Conservation (phyloP, 371 early-diverging fungal genomes). For the Blastocladiella emersonii region DNA sequence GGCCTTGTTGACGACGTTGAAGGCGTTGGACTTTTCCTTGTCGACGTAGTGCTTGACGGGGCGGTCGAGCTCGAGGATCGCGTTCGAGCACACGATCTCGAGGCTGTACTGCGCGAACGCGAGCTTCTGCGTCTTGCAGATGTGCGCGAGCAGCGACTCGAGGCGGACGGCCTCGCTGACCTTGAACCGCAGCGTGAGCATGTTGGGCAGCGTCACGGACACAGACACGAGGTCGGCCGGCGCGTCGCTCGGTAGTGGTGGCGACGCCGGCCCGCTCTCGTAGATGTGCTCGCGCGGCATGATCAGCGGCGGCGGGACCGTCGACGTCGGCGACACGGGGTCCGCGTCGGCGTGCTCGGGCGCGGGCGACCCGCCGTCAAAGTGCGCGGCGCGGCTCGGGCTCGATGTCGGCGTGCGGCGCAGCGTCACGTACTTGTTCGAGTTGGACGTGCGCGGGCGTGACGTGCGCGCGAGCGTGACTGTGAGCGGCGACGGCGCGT, state of each 20-base stretch:
- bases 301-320: background rate
- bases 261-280: background rate
- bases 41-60: background rate
- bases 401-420: background rate
- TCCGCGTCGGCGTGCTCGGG: no score
- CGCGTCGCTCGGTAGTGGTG: background rate
- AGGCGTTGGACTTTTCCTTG: background rate
- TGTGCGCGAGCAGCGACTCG: background rate
- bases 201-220: background rate
- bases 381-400: background rate
- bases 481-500: no score
- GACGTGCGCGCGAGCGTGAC: background rate
- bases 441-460: background rate
- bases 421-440: background rate
- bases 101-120: background rate
- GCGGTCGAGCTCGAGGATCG: conserved; percentile 1
- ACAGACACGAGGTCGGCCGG: background rate
- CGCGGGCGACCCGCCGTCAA: no score
- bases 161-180: background rate
- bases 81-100: background rate
- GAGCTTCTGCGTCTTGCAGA: background rate
- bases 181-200: background rate
- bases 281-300: no score
- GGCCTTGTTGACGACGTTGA: background rate
- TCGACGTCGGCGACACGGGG: no score